Evolutionary conservation across 306 rosid genomes (phyloP), one percentile per base, ranked within the genome.

Genomic region (Gynostemma pentaphyllum): DNA sequence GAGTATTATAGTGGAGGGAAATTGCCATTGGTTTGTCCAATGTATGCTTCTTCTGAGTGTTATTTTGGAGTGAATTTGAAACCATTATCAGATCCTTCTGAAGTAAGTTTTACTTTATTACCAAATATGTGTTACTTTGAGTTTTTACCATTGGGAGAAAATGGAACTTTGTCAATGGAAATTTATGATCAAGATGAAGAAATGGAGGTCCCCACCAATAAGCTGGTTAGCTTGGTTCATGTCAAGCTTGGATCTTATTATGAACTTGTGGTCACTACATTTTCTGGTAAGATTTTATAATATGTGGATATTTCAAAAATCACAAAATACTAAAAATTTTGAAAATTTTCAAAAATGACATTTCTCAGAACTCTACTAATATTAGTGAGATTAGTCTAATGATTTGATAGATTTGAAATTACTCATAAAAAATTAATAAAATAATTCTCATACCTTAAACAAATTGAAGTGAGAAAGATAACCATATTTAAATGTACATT

Each of bases 1-100:
- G 82, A 80, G 66, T 71, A 81, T 75, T 90, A 87, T 23, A 72
- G 87, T 62, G 95, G 73, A 0, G 90, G 90, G 45, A 87, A 83
- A 41, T 55, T 90, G 71, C 95, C 95, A 10, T 53, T 90, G 72
- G 94, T 87, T 9, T 79, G 88, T 55, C 78, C 82, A 53, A 87
- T 87, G 95, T 90, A 87, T 64, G 97, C 94, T 52, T 85, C 97
- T 0, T 87, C 95, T 7, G 97, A 90, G 83, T 80, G 97, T 70
- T 90, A 85, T 74, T 90, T 90, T 68, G 97, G 94, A 6, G 85
- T 90, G 21, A 90, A 90, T 51, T 66, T 90, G 71, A 87, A 77
- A 18, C 97, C 97, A 19, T 51, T 87, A 1, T 76, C 81, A 68
- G 81, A 87, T 22, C 97, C 95, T 16, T 39, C 72, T 9, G 95